Conservation (phyloP, 345 rosid genomes). For the Punica granatum region DNA sequence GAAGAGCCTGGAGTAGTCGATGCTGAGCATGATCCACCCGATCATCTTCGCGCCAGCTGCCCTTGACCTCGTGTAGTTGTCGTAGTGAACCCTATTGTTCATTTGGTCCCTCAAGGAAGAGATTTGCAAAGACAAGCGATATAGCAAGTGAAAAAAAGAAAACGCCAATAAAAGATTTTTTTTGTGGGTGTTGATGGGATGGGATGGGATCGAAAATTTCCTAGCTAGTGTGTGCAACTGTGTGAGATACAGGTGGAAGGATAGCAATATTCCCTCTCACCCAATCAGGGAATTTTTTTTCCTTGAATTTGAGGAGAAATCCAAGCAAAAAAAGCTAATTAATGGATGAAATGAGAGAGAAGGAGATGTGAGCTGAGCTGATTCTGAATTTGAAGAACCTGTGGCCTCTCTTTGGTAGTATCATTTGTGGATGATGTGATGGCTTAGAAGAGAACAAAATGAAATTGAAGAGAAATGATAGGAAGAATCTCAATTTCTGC, state of each 20-base stretch:
- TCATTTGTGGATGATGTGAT: slow-evolving; percentile 47
- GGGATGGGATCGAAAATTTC: not conserved
- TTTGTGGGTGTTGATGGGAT: not conserved
- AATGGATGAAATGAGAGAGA: not conserved
- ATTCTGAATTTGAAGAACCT: slow-evolving; percentile 76
- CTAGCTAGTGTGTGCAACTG: not conserved
- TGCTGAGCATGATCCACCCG: slow-evolving; percentile 65
- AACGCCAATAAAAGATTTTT: not conserved
- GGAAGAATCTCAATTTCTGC: not conserved
- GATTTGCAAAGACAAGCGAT: not conserved
- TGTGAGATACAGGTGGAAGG: not conserved
- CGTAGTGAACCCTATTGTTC: slow-evolving; percentile 48
- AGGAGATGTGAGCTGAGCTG: slow-evolving; percentile 4
- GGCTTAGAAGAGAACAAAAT: not conserved
- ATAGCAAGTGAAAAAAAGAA: not conserved
- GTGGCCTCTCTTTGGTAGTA: slow-evolving; percentile 35
- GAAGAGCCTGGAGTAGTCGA: slow-evolving; percentile 69
- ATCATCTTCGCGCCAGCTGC: slow-evolving; percentile 34
- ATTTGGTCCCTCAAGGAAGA: slow-evolving; percentile 28
- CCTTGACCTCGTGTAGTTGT: slow-evolving; percentile 22
- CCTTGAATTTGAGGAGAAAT: not conserved
- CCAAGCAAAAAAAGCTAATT: not conserved
- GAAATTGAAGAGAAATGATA: not conserved
- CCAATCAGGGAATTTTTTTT: not conserved
- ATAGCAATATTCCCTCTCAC: not conserved